A percentile compares a stretch with the other conserved stretches of the same genome.
phyloP scores from a whole-genome alignment of 2,329 filamentous ascomycete species.

The Alternaria alternata region DNA sequence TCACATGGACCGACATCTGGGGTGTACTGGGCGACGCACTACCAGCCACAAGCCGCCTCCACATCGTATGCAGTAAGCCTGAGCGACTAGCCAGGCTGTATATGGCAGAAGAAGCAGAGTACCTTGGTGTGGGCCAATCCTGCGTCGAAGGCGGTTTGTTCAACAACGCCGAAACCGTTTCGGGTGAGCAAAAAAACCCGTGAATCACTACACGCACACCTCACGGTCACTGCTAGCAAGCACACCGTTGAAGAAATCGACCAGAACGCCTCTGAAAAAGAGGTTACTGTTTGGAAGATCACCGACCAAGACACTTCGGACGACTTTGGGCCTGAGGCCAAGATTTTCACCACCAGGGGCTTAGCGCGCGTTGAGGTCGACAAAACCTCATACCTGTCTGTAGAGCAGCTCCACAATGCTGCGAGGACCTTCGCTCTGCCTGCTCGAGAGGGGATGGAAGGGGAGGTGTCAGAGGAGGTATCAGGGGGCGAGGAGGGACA shows the following conservation, averaged over 20 bases:
- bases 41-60: conserved; percentile 10
- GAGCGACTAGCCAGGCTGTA: conserved; percentile 21
- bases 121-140: conserved; percentile 18
- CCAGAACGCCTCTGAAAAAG: not conserved
- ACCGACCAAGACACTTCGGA: not conserved
- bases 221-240: conserved; percentile 13
- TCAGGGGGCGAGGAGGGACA: not conserved
- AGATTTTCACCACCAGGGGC: conserved; percentile 7
- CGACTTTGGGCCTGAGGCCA: conserved; percentile 15
- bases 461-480: not conserved
- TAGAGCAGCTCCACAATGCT: conserved; percentile 1
- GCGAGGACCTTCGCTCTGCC: not conserved
- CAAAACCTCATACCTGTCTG: not conserved
- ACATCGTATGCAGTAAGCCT: conserved; percentile 18
- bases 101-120: conserved; percentile 23
- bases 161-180: conserved; percentile 14
- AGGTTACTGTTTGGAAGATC: conserved; percentile 8
- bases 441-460: not conserved
- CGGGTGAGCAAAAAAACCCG: conserved; percentile 18
- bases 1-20: conserved; percentile 25
- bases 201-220: conserved; percentile 10
- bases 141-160: conserved; percentile 22
- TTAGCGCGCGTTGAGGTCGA: conserved; percentile 7
- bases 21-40: conserved; percentile 20
- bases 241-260: conserved; percentile 4